phyloP scores from a whole-genome alignment of 108 stramenopile genomes.

The Poteriospumella lacustris region DNA sequence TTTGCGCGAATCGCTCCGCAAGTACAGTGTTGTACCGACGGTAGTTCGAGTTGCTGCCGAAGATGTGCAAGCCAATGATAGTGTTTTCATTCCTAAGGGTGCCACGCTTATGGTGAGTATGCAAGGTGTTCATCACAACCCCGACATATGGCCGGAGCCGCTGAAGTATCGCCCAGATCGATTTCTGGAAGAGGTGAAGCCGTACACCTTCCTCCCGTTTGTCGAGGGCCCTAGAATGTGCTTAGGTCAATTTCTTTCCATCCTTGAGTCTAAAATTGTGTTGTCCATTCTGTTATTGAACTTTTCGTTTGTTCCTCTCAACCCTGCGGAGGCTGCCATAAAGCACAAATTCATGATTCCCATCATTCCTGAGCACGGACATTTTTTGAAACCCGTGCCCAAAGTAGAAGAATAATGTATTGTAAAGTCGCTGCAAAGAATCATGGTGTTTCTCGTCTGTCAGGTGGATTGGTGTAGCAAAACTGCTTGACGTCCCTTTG shows the following conservation, averaged over 20 bases:
- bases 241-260: slow-evolving; percentile 49
- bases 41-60: slow-evolving; percentile 33
- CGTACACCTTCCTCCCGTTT: slow-evolving; percentile 61
- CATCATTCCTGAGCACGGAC: slow-evolving; percentile 32
- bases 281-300: slow-evolving; percentile 24
- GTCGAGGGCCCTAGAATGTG: slow-evolving; percentile 54
- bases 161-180: slow-evolving; percentile 36
- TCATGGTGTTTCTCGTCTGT: no score
- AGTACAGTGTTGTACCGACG: slow-evolving; percentile 44
- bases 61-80: slow-evolving; percentile 23
- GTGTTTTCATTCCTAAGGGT: slow-evolving; percentile 41
- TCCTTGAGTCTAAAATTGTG: slow-evolving; percentile 49
- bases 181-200: slow-evolving; percentile 26
- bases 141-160: slow-evolving; percentile 48
- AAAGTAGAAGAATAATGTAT: no score
- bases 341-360: slow-evolving; percentile 40
- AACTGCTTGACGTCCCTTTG: no score
- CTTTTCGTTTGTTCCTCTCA: slow-evolving; percentile 26
- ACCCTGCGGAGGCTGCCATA: slow-evolving; percentile 24
- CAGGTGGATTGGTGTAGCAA: no score
- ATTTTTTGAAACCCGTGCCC: background rate
- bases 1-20: slow-evolving; percentile 48
- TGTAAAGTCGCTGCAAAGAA: no score
- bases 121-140: slow-evolving; percentile 48
- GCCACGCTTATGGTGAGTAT: slow-evolving; percentile 40